Conservation (phyloP, 805 yeast species). For the Torulaspora franciscae region DNA sequence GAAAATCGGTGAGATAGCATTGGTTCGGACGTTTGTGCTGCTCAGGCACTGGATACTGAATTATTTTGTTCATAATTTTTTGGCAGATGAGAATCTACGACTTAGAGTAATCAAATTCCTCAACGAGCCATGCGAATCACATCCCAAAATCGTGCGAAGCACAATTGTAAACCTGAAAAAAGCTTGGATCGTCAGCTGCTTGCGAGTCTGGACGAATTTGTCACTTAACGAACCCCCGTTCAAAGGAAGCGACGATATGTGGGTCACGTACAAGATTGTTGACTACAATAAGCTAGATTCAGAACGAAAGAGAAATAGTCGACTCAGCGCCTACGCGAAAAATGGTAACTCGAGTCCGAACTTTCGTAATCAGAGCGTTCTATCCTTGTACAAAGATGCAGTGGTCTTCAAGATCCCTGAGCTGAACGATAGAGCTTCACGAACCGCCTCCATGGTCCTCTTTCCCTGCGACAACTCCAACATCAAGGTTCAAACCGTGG, state of each 20-base stretch:
- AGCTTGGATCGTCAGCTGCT: slow-evolving; percentile 41
- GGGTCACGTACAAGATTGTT: slow-evolving; percentile 24
- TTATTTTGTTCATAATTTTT: slow-evolving; percentile 82
- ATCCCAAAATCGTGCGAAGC: slow-evolving; percentile 32
- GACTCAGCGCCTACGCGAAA: slow-evolving; percentile 31
- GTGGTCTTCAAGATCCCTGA: slow-evolving; percentile 22
- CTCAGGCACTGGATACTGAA: slow-evolving; percentile 86
- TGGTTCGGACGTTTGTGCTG: slow-evolving; percentile 79
- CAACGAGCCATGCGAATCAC: slow-evolving; percentile 32
- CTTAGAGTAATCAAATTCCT: slow-evolving; percentile 40
- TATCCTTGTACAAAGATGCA: slow-evolving; percentile 28
- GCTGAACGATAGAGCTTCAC: slow-evolving; percentile 5
- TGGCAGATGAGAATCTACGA: slow-evolving; percentile 48
- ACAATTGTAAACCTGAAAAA: slow-evolving; percentile 45
- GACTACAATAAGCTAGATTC: slow-evolving; percentile 22
- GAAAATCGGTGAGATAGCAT: slow-evolving; percentile 57
- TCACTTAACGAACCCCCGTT: slow-evolving; percentile 18
- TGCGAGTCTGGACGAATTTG: slow-evolving; percentile 29
- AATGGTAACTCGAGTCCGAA: slow-evolving; percentile 32
- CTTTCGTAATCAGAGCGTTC: slow-evolving; percentile 31
- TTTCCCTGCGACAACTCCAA: slow-evolving; percentile 30
- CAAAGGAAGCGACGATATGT: slow-evolving; percentile 15
- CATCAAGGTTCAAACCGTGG: slow-evolving; percentile 4
- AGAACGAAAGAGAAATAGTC: slow-evolving; percentile 20
- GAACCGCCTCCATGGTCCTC: slow-evolving; percentile 32